Base-by-base conservation (phyloP, 345 rosid species). In the Lumnitzera littorea region DNA sequence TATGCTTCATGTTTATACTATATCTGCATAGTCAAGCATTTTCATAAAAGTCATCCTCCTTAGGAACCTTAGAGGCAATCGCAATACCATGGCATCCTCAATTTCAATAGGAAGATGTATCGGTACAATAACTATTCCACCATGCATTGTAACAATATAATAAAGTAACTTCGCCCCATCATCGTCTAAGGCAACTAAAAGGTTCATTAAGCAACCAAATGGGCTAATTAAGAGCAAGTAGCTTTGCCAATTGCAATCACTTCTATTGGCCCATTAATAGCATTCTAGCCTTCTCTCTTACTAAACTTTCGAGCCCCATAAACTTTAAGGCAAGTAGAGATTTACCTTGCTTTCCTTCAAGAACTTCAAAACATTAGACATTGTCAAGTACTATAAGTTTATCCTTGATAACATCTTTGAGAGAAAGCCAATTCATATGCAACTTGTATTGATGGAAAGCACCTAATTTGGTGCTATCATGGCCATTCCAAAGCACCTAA, bases 131-230 rank as follows among this genome's bases (percentile, higher is more conserved):
- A 87, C 95, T 56, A 89, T 87, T 48, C 96, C 91, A 15, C 91
- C 90, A 62, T 89, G 94, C 68, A 82, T 88, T 0, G 84, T 82
- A 0, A 89, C 87, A 0, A 89, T 79, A 62, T 65, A 81, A 73
- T 92, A 94, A 0, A 87, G 87, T 72, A 92, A 55, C 70, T 76
- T 84, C 72, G 78, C 83, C 56, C 98, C 96, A 9, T 92, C 90
- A 27, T 77, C 80, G 64, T 92, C 97, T 61, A 92, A 70, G 3
- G 97, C 96, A 65, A 89, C 91, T 0, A 96, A 89, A 89, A 15
- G 94, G 97, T 65, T 92, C 91, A 4, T 92, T 95, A 14, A 92
- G 78, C 59, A 89, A 74, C 96, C 96, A 92, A 36, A 92, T 92
- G 4, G 94, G 98, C 29, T 96, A 64, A 53, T 92, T 96, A 11